Conservation (phyloP, 2,329 filamentous ascomycete species). For the Pseudohalonectria lignicola region DNA sequence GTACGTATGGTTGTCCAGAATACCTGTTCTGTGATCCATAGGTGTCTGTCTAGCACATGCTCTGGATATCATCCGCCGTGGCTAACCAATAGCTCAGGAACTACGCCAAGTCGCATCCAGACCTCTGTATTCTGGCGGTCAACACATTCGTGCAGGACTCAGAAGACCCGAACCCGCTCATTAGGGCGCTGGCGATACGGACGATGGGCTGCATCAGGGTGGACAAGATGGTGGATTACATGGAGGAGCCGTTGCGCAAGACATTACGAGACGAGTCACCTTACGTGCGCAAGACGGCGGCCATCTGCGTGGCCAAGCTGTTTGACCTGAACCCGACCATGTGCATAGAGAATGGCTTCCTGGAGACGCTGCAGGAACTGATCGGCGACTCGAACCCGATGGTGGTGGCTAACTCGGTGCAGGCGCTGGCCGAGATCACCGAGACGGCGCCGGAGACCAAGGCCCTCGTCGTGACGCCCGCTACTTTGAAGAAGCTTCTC, state of each 20-base stretch:
- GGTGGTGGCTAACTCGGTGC: slow-evolving; percentile 97
- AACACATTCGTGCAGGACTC: slow-evolving; percentile 99
- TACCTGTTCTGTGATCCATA: too few species aligned
- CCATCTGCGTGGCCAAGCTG: slow-evolving; percentile 94
- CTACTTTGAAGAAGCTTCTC: slow-evolving; percentile 85
- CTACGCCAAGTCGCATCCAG: slow-evolving; percentile 97
- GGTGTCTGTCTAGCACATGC: too few species aligned
- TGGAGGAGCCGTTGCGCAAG: slow-evolving; percentile 95
- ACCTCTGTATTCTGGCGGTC: slow-evolving; percentile 95
- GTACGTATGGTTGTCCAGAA: slow-evolving; percentile 49
- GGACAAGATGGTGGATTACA: slow-evolving; percentile 99
- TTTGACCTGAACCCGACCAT: slow-evolving; percentile 88
- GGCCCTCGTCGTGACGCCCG: slow-evolving; percentile 71
- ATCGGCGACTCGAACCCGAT: slow-evolving; percentile 97
- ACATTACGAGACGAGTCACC: slow-evolving; percentile 94
- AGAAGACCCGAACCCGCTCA: slow-evolving; percentile 93
- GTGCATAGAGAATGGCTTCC: slow-evolving; percentile 93
- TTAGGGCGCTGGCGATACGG: slow-evolving; percentile 86
- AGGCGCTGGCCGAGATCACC: slow-evolving; percentile 80
- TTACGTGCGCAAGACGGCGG: slow-evolving; percentile 95
- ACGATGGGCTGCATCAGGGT: slow-evolving; percentile 99
- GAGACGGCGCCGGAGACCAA: slow-evolving; percentile 86
- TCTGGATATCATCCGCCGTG: too few species aligned
- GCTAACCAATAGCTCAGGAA: slow-evolving; percentile 67
- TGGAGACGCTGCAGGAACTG: slow-evolving; percentile 87